phyloP scores from a whole-genome alignment of 2,329 filamentous ascomycete species.

The Fusarium irregulare region DNA sequence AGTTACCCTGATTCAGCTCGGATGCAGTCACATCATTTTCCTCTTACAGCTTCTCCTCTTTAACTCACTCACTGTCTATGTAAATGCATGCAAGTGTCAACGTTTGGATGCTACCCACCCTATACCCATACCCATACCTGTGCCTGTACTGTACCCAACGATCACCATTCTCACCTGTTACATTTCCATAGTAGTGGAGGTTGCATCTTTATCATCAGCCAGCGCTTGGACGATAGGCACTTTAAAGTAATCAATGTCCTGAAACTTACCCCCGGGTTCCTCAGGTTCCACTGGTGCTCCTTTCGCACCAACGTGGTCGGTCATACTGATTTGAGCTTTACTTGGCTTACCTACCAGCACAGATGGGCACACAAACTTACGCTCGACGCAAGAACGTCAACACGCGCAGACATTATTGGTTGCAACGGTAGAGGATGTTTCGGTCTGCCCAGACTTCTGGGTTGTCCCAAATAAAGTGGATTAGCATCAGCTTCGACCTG shows the following conservation, averaged over 20 bases:
- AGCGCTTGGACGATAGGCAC: not conserved
- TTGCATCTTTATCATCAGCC: not conserved
- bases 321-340: not conserved
- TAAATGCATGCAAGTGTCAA: not conserved
- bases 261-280: not conserved
- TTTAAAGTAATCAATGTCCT: not conserved
- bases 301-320: no score
- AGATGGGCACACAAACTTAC: not conserved
- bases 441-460: conserved; percentile 4
- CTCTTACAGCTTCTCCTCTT: conserved; percentile 16
- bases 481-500: conserved; percentile 5
- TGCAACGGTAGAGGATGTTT: conserved; percentile 2
- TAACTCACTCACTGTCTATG: conserved; percentile 8
- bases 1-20: conserved; percentile 36
- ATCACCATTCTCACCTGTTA: not conserved
- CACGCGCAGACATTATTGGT: not conserved
- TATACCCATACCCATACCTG: not conserved
- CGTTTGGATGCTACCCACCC: conserved; percentile 10
- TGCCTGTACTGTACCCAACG: not conserved
- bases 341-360: not conserved
- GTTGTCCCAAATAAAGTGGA: conserved; percentile 14
- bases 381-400: not conserved
- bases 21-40: conserved; percentile 30
- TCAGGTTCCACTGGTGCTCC: not conserved
- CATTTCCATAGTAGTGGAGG: not conserved